A percentile compares a stretch with the other conserved stretches of the same genome.
phyloP scores from a whole-genome alignment of 2,329 filamentous ascomycete genomes.

The Diaporthe caulivora region DNA sequence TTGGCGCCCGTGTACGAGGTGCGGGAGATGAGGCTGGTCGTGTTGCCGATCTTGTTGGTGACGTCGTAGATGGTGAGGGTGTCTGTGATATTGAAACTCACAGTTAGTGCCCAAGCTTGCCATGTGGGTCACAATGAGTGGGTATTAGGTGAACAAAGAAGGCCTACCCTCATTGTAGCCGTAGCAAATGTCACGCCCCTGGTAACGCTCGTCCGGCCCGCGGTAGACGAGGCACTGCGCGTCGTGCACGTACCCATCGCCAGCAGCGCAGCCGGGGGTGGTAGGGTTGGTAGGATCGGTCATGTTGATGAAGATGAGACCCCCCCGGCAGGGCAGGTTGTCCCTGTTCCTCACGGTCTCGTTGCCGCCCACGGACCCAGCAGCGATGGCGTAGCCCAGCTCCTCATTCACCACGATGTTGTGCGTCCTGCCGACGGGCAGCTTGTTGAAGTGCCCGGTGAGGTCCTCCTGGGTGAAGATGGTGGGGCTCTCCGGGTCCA shows the following conservation, averaged over 20 bases:
- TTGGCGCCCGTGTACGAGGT: slow-evolving; percentile 68
- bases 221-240: slow-evolving; percentile 69
- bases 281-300: slow-evolving; percentile 65
- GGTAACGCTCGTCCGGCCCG: slow-evolving; percentile 60
- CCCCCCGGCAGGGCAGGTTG: slow-evolving; percentile 55
- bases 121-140: rapidly evolving
- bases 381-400: slow-evolving; percentile 56
- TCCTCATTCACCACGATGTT: slow-evolving; percentile 62
- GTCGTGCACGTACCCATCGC: slow-evolving; percentile 72
- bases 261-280: slow-evolving; percentile 64
- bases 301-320: slow-evolving; percentile 70
- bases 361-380: slow-evolving; percentile 55
- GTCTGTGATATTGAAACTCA: not conserved
- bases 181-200: slow-evolving; percentile 63
- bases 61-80: slow-evolving; percentile 64
- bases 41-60: slow-evolving; percentile 57
- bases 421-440: slow-evolving; percentile 58
- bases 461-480: slow-evolving; percentile 59
- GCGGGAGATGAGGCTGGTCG: slow-evolving; percentile 60
- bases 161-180: slow-evolving; percentile 43
- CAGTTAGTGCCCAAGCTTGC: not conserved
- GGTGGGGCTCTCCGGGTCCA: slow-evolving; percentile 57
- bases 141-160: no score
- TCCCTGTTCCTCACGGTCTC: slow-evolving; percentile 47
- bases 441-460: slow-evolving; percentile 54